These are phyloP conservation scores for Chlamydomonas sp. DNA, from an alignment of 139 green algal genomes.

Conservation along the genomic window DNA sequence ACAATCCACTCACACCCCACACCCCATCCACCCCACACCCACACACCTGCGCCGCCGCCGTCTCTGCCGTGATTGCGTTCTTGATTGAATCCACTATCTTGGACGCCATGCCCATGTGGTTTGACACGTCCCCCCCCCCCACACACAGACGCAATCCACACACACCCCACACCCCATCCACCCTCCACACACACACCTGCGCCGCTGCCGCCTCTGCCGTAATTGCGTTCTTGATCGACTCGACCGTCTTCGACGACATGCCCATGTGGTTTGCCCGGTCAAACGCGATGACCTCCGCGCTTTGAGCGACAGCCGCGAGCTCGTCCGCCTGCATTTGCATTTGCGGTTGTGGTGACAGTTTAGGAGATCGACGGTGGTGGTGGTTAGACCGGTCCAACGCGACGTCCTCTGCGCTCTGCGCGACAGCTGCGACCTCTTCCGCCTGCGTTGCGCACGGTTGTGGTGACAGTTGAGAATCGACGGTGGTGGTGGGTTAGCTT, in stretches of 20 bases:
- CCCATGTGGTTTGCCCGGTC: conserved; percentile 80
- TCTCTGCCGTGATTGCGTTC: conserved; percentile 9
- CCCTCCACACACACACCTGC: too few species aligned
- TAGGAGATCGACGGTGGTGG: too few species aligned
- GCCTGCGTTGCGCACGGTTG: too few species aligned
- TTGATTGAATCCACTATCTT: conserved; percentile 32
- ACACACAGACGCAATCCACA: background rate
- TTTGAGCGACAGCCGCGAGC: conserved; percentile 42
- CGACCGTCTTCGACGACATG: conserved; percentile 42
- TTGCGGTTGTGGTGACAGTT: too few species aligned
- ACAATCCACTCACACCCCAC: background rate
- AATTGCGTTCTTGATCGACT: conserved; percentile 27
- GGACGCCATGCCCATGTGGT: conserved; percentile 70
- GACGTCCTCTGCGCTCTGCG: conserved; percentile 56
- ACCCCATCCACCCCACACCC: background rate
- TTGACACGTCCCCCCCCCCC: conserved; percentile 50
- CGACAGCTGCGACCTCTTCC: conserved; percentile 45
- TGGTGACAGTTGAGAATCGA: conserved; percentile 1
- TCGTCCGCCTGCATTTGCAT: conserved; percentile 38
- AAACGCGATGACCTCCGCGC: conserved; percentile 73
- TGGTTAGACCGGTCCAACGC: conserved; percentile 83
- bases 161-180: too few species aligned
- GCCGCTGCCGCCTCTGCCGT: background rate
- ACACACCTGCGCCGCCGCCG: conserved; percentile 9
- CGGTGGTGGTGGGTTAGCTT: too few species aligned